Percentiles rank a stretch among this genome's conserved stretches.
Evolutionary conservation across 306 rosid species (phyloP).

Genomic region (Vigna reflexopilosa): DNA sequence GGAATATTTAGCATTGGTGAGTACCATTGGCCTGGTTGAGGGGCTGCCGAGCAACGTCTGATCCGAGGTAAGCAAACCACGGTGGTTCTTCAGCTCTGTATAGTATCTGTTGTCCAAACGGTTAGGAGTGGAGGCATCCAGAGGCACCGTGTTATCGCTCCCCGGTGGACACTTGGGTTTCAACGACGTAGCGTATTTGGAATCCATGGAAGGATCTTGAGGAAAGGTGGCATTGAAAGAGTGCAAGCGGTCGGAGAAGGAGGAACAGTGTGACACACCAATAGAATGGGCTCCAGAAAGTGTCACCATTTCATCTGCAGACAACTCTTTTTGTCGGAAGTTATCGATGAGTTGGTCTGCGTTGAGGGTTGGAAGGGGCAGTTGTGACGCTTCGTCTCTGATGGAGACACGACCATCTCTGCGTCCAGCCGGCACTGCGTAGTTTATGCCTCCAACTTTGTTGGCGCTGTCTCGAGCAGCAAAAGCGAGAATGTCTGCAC

Average conservation of each 20-base stretch:
- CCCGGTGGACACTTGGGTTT: slow-evolving; percentile 43
- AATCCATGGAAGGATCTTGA: slow-evolving; percentile 55
- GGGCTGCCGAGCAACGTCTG: slow-evolving; percentile 38
- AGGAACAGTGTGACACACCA: slow-evolving; percentile 52
- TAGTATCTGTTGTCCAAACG: slow-evolving; percentile 55
- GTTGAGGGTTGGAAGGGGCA: slow-evolving; percentile 38
- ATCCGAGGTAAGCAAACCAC: slow-evolving; percentile 52
- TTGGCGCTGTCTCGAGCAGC: slow-evolving; percentile 53
- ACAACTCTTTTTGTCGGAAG: slow-evolving; percentile 41
- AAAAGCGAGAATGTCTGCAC: slow-evolving; percentile 55
- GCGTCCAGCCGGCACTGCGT: slow-evolving; percentile 47
- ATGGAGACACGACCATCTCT: slow-evolving; percentile 50
- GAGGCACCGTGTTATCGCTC: slow-evolving; percentile 17
- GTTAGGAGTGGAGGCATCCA: slow-evolving; percentile 48
- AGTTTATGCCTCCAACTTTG: slow-evolving; percentile 43
- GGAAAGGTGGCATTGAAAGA: slow-evolving; percentile 44
- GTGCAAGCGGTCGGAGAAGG: slow-evolving; percentile 50
- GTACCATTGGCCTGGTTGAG: slow-evolving; percentile 43
- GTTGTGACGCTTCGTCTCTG: slow-evolving; percentile 22
- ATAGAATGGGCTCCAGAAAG: slow-evolving; percentile 57
- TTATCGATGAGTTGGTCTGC: slow-evolving; percentile 7
- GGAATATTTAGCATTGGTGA: slow-evolving; percentile 40
- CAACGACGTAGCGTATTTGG: slow-evolving; percentile 31
- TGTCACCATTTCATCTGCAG: slow-evolving; percentile 57
- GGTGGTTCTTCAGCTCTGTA: slow-evolving; percentile 21